Evolutionary conservation across 2,329 filamentous ascomycete species (phyloP), one percentile per base, ranked within the genome.

Genomic region (Lasiodiplodia sp.): DNA sequence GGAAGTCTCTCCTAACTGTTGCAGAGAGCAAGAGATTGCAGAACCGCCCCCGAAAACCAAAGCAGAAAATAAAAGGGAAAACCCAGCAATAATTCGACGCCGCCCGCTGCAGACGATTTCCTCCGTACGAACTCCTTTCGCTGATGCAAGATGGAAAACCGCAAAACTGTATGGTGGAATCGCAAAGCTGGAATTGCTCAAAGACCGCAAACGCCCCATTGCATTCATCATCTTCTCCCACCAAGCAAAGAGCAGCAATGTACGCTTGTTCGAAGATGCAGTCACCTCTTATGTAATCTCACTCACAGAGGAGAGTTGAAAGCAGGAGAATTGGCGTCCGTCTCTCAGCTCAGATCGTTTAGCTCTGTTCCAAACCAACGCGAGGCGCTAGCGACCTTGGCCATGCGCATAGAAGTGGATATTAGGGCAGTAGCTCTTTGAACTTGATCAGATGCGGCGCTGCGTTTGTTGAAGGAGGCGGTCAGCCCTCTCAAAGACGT

Each of bases 401-500:
- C 23, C 40, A 5, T 37, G n/a, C 25, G 34, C 21, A 56, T 7
- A n/a, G n/a, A 49, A 2, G 28, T 28, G 16, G 3, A 44, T 25
- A 11, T 23, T n/a, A 16, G 47, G 21, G 47, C 60, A 21, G 12
- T 6, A 18, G 25, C n/a, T 21, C 31, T 8, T 31, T 23, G 28
- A 3, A 2, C 16, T n/a, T 8, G 60, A 31, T 55, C 58, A 67
- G 60, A 69, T 66, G 38, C 58, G 67, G 14, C 68, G 64, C 25
- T 62, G 66, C 2, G 77, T 76, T 51, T 76, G 72, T 44, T 72
- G 76, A 21, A 78, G 70, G 40, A 78, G 69, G 21, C 76, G 72
- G 66, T 79, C 78, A 25, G 77, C 77, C 49, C 77, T 73, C 69
- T 79, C 78, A 56, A 78, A 79, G 28, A 79, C 76, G 34, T 78